phyloP scores from a whole-genome alignment of 768 basidiomycete genomes.

The Hericium rajendrae region DNA sequence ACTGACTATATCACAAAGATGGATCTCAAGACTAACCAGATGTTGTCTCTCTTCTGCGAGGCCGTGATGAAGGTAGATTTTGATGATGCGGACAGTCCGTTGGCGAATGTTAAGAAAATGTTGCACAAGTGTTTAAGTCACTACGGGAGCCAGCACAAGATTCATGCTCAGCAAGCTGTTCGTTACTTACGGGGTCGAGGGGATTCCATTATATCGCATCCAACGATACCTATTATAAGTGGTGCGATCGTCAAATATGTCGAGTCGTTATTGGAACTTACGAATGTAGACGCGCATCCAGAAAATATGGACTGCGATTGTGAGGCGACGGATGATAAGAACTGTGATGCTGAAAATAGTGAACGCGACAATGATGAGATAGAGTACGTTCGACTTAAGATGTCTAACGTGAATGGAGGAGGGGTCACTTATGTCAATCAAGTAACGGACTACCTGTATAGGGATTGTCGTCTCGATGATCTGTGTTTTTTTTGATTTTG shows the following conservation, averaged over 20 bases:
- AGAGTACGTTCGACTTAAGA: neutral
- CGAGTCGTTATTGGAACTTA: neutral
- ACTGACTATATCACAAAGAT: too few species aligned
- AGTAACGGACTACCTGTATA: slow-evolving; percentile 20
- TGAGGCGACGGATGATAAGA: too few species aligned
- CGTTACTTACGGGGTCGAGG: slow-evolving; percentile 20
- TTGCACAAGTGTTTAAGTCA: slow-evolving; percentile 25
- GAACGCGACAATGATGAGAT: neutral
- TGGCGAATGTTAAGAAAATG: neutral
- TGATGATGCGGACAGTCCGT: too few species aligned
- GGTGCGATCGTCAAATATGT: slow-evolving; percentile 2
- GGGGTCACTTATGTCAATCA: slow-evolving; percentile 15
- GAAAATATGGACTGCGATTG: neutral
- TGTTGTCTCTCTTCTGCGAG: too few species aligned
- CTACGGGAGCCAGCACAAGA: slow-evolving; percentile 21
- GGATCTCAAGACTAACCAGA: too few species aligned
- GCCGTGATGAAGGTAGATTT: too few species aligned
- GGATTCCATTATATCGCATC: slow-evolving; percentile 22
- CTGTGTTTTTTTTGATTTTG: slow-evolving; percentile 24
- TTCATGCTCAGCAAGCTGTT: slow-evolving; percentile 27
- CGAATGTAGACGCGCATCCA: too few species aligned
- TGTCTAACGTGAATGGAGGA: slow-evolving; percentile 5
- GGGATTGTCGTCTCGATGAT: slow-evolving; percentile 8
- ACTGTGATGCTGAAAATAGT: too few species aligned
- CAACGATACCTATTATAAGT: slow-evolving; percentile 21